Percentiles rank a stretch among this genome's conserved stretches.
phyloP scores from a whole-genome alignment of 192 early-diverging fungal genomes.

The Coemansia sp. region DNA sequence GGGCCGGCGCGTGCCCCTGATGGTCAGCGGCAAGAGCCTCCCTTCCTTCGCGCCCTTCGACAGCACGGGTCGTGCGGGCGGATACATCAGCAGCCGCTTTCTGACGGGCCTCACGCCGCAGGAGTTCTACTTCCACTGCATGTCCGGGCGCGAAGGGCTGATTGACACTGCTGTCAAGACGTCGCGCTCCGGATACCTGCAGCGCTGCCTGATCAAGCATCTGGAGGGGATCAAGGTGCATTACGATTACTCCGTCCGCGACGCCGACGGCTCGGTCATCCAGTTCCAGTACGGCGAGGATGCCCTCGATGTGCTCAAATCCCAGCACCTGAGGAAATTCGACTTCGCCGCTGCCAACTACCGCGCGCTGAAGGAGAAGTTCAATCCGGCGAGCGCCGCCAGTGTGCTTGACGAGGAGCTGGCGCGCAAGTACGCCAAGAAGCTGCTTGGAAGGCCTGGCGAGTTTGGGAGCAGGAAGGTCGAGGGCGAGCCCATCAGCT shows the following conservation, averaged over 20 bases:
- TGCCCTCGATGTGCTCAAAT: constrained; percentile 91
- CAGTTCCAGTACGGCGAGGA: constrained; percentile 99
- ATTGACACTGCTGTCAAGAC: constrained; percentile 99
- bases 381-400: constrained; percentile 69
- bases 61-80: constrained; percentile 86
- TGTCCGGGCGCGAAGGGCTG: constrained; percentile 99
- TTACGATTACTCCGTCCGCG: constrained; percentile 98
- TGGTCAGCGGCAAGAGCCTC: constrained; percentile 95
- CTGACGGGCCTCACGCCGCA: constrained; percentile 98
- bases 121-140: constrained; percentile 89
- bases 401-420: constrained; percentile 67
- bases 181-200: constrained; percentile 96
- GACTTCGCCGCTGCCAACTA: constrained; percentile 94
- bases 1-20: constrained; percentile 95
- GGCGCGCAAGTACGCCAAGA: constrained; percentile 77
- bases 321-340: constrained; percentile 86
- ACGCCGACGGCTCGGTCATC: constrained; percentile 89
- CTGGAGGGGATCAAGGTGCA: constrained; percentile 92
- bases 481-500: constrained; percentile 71
- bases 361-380: constrained; percentile 75
- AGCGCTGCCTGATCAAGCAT: constrained; percentile 99
- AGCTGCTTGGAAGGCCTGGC: constrained; percentile 69
- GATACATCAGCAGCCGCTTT: constrained; percentile 96
- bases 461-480: constrained; percentile 24
- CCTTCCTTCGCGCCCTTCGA: constrained; percentile 94